phyloP scores from a whole-genome alignment of 352 stramenopile genomes.

The Pythium folliculosum region DNA sequence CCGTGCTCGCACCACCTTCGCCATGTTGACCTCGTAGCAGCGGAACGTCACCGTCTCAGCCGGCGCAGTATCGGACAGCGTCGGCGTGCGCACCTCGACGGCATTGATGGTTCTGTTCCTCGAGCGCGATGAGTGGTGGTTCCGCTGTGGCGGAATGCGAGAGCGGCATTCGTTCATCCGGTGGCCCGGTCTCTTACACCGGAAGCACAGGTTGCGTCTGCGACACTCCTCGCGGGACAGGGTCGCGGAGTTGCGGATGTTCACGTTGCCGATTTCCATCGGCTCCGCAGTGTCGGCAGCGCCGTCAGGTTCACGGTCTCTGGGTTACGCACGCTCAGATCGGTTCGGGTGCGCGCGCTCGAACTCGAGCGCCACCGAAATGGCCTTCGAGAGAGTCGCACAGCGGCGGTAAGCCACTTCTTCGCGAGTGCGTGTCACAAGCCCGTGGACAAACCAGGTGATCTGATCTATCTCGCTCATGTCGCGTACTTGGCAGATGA shows the following conservation, averaged over 20 bases:
- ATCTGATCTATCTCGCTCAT: constrained; percentile 23
- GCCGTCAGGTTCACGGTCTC: neutral
- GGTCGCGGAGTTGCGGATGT: neutral
- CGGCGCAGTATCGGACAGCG: neutral
- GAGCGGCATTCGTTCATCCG: neutral
- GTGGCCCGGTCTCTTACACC: constrained; percentile 1
- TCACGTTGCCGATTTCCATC: constrained; percentile 7
- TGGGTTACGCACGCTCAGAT: neutral
- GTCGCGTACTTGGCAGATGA: constrained; percentile 12
- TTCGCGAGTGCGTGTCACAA: constrained; percentile 11
- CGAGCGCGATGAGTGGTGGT: neutral
- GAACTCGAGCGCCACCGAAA: constrained; percentile 10
- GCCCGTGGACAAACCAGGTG: constrained; percentile 9
- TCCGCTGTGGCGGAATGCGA: neutral
- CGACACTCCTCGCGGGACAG: constrained; percentile 10
- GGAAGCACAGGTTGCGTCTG: constrained; percentile 7
- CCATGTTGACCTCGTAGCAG: constrained; percentile 2
- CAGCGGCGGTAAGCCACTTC: constrained; percentile 15
- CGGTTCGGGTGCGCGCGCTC: constrained; percentile 15
- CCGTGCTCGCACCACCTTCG: neutral
- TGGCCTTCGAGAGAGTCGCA: constrained; percentile 11
- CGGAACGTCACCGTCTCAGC: neutral
- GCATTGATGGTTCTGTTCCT: constrained; percentile 5
- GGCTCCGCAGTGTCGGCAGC: neutral
- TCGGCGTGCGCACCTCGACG: neutral